Conservation (phyloP, 305 asterid genomes). For the Nicotiana rustica region DNA sequence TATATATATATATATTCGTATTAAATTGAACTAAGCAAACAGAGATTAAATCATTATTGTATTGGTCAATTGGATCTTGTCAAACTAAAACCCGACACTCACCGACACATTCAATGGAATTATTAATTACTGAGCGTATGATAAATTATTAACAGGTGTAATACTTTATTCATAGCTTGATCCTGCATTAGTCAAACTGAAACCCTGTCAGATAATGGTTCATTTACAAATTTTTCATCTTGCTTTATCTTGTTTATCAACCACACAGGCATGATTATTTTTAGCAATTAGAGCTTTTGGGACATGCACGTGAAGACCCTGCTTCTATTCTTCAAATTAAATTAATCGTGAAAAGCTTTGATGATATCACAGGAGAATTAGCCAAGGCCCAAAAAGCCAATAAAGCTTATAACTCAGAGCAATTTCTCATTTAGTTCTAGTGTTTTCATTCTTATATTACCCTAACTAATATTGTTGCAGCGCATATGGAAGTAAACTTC, state of each 20-base stretch:
- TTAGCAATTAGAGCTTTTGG: neutral
- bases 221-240: neutral
- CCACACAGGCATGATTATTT: neutral
- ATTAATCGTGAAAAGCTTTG: too few relatives aligned
- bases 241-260: neutral
- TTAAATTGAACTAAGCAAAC: neutral
- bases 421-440: too few relatives aligned
- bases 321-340: too few relatives aligned
- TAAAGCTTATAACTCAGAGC: too few relatives aligned
- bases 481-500: too few relatives aligned
- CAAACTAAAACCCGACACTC: neutral
- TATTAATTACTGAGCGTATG: neutral
- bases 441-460: too few relatives aligned
- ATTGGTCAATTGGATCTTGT: neutral
- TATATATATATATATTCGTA: neutral
- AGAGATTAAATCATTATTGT: neutral
- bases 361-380: too few relatives aligned
- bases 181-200: constrained; percentile 8
- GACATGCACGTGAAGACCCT: neutral
- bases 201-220: too few relatives aligned
- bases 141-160: neutral
- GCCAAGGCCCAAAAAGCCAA: too few relatives aligned
- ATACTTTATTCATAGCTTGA: neutral
- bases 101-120: neutral
- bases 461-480: too few relatives aligned